phyloP scores from a whole-genome alignment of 1,139 yeast genomes.

The Nakaseomyces glabratus region DNA sequence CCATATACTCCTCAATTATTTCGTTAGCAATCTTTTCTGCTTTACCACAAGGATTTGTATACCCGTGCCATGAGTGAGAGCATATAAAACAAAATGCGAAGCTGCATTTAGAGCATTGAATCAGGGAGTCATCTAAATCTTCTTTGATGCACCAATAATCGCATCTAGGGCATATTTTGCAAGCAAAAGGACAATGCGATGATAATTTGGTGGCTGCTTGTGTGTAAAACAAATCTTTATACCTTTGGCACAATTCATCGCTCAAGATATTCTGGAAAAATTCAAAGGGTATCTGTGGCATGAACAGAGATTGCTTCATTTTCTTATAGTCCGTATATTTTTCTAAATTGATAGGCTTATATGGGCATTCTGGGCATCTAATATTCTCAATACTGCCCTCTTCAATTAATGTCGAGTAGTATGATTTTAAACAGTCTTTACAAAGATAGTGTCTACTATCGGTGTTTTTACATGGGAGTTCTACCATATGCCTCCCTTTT shows the following conservation, averaged over 20 bases:
- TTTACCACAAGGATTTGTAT: conserved; percentile 39
- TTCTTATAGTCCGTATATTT: conserved; percentile 26
- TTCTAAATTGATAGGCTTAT: conserved; percentile 25
- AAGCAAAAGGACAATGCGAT: conserved; percentile 41
- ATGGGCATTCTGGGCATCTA: conserved; percentile 52
- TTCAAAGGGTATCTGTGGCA: conserved; percentile 33
- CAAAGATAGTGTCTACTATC: conserved; percentile 43
- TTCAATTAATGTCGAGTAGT: conserved; percentile 38
- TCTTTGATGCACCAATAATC: conserved; percentile 39
- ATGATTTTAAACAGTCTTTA: conserved; percentile 40
- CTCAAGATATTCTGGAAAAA: conserved; percentile 32
- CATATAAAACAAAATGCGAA: conserved; percentile 56
- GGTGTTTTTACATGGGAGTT: conserved; percentile 31
- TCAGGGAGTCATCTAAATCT: conserved; percentile 43
- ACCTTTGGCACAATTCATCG: conserved; percentile 34
- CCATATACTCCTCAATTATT: conserved; percentile 36
- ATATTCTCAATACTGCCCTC: conserved; percentile 47
- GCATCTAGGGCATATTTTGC: conserved; percentile 50
- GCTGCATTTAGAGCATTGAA: conserved; percentile 45
- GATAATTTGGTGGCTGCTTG: conserved; percentile 40
- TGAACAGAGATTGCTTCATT: conserved; percentile 33
- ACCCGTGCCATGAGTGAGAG: conserved; percentile 59
- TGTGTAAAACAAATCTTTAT: conserved; percentile 33
- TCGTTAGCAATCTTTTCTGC: conserved; percentile 37
- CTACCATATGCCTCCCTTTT: conserved; percentile 41